Base-by-base conservation (phyloP, 176 grass and related monocot species). In the Carex parvula region DNA sequence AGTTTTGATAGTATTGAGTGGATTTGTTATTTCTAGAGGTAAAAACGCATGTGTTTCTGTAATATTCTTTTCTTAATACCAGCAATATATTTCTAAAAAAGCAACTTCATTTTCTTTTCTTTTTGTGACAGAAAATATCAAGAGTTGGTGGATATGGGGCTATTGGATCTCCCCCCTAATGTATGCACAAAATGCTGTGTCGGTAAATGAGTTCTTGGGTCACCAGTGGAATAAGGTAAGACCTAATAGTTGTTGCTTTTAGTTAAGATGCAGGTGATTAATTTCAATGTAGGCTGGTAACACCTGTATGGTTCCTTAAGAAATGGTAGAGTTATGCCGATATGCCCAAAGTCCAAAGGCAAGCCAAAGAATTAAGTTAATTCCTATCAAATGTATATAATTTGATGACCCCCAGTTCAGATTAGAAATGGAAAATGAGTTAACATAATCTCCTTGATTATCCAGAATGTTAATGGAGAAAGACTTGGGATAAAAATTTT, bases 91-190 rank as follows among this genome's bases (percentile, higher is more conserved):
- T 12, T n/a, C 66, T 70, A 70, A 15, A 44, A n/a, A 39, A 39
- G 69, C 17, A 22, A 72, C 69, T 46, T 48, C 69, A 20, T 72
- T 39, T 72, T 14, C 20, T 59, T 9, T 80, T 15, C 74, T 60
- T 80, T 26, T 69, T 8, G 59, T 56, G 70, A 22, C 84, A 98
- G 95, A 98, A 0, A 71, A 98, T 58, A 85, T 98, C 44, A 95
- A 91, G 84, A 98, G 94, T 86, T 97, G 96, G 96, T 98, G 96
- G 96, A 95, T 90, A n/a, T 98, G 96, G 96, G 96, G 93, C n/a
- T 98, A 95, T 79, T 98, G 95, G 95, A 91, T 98, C 85, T 94
- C 95, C 17, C 95, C 95, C 20, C 13, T 98, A 85, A 98, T 90
- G 91, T 98, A 94, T 16, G 87, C 91, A n/a, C 95, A 98, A 82